Evolutionary conservation across 805 yeast species (phyloP), one percentile per base, ranked within the genome.

Genomic region (Hemisphaericaspora nanyangensis): DNA sequence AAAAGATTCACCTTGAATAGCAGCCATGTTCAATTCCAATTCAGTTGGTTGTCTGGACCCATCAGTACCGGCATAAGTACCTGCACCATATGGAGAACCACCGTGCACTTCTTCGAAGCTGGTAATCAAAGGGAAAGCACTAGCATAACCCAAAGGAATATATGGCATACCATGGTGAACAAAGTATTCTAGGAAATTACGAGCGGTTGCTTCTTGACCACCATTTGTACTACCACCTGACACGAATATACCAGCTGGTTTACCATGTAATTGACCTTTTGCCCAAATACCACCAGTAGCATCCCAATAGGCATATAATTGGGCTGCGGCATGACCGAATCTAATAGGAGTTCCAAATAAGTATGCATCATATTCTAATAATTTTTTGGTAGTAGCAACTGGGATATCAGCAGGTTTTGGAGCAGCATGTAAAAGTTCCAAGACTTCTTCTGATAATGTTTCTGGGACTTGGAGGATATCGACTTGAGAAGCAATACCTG

Each of bases 1-100:
- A 65, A 87, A 87, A 29, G 70, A 57, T 44, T 66, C 58, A 56
- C 95, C 96, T 68, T 87, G 95, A 43, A 63, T 65, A 34, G 56
- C 55, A 18, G 88, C 91, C 43, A 85, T 59, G 50, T 74, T 72
- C 57, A 74, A 63, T 62, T 87, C 95, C 42, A 82, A 65, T 15
- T 66, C 72, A 31, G 80, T 51, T 25, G 88, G 83, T 51, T 69
- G 66, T 68, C 95, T 79, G 6, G 85, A 75, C 36, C 95, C 95
- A 55, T 83, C 91, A 37, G 74, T 69, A 35, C 79, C 85, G 22
- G 95, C 89, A 53, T 74, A 69, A 28, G 85, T 66, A 50, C 95
- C 95, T 25, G 95, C 84, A 59, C 95, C 95, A 88, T 89, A 87
- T 33, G 95, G 77, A 17, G 89, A 76, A 40, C 85, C 85, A 48